These are phyloP conservation scores for Ogataea nakhonphanomensis DNA, from an alignment of 805 yeast genomes.

Conservation along the genomic window DNA sequence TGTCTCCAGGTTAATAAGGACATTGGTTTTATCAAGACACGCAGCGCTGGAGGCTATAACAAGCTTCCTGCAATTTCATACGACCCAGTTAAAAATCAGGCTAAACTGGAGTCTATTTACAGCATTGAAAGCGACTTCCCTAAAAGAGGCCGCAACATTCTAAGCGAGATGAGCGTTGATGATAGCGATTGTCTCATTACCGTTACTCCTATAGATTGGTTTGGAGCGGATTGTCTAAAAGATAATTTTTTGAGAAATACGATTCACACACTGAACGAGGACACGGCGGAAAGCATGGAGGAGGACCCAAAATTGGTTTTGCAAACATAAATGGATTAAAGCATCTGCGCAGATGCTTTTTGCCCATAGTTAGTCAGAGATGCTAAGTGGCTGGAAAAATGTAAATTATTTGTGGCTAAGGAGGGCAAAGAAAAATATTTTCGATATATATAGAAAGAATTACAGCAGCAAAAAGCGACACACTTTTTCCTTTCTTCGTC, in stretches of 20 bases:
- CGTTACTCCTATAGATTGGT: conserved; percentile 23
- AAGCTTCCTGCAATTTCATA: conserved; percentile 17
- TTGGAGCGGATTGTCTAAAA: conserved; percentile 18
- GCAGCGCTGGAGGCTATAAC: conserved; percentile 40
- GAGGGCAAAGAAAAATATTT: conserved; percentile 9
- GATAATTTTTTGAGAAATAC: conserved; percentile 12
- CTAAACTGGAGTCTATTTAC: conserved; percentile 13
- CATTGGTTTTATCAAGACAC: conserved; percentile 38
- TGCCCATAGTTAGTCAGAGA: neutral
- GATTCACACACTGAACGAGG: conserved; percentile 12
- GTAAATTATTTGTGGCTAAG: conserved; percentile 2
- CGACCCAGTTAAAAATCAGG: conserved; percentile 8
- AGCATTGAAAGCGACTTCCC: conserved; percentile 18
- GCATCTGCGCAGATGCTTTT: conserved; percentile 3
- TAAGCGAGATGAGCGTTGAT: conserved; percentile 21
- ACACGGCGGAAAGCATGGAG: conserved; percentile 7
- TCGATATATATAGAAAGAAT: conserved; percentile 1
- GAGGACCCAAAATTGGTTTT: conserved; percentile 3
- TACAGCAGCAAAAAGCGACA: conserved; percentile 6
- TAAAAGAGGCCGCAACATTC: conserved; percentile 4
- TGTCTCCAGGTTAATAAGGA: conserved; percentile 37
- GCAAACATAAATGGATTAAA: neutral
- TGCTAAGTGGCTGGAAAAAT: conserved; percentile 4
- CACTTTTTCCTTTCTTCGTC: neutral
- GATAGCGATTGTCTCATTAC: conserved; percentile 20